Evolutionary conservation across 768 basidiomycete genomes (phyloP), one percentile per base, ranked within the genome.

Genomic region (Russula brevipes): DNA sequence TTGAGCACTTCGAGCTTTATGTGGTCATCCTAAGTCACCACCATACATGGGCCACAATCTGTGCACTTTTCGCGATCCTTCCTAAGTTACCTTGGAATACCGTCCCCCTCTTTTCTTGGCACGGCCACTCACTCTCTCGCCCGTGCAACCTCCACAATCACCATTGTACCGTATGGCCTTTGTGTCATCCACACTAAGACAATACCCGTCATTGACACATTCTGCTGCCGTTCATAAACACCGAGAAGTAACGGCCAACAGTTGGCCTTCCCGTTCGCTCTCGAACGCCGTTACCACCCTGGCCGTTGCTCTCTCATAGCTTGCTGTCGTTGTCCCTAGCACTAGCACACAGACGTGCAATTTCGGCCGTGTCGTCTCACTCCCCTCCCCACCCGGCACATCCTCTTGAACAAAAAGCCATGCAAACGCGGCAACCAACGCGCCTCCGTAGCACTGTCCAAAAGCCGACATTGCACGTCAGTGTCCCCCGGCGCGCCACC

Each of bases 181-280:
- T 58, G 57, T 63, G 57, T 57, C 45, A n/a, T 58, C 39, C 54
- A 51, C 49, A 35, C 38, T 17, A 8, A 39, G 42, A 51, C 61
- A 52, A 17, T 51, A 45, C 45, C 30, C 38, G 45, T 41, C 57
- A 39, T 39, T 11, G 46, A 58, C 57, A 59, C 61, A 49, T 47
- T 49, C 24, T 24, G 31, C 46, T 7, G 19, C 57, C 33, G 10
- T 19, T 59, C 35, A 54, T 54, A 59, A 52, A 59, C 30, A 35
- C 31, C 31, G 1, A 6, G 5, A n/a, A 30, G 4, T 16, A 16
- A 31, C 41, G 42, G 16, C n/a, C 33, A 33, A 58, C 38, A 24
- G 36, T 36, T n/a, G 11, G 42, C 16, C 24, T 57, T 52, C 36
- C 14, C 50, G 50, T 47, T 45, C 44, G 33, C 17, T 57, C 42